Conservation (phyloP, 768 basidiomycete genomes). For the Daedaleopsis sinensis region DNA sequence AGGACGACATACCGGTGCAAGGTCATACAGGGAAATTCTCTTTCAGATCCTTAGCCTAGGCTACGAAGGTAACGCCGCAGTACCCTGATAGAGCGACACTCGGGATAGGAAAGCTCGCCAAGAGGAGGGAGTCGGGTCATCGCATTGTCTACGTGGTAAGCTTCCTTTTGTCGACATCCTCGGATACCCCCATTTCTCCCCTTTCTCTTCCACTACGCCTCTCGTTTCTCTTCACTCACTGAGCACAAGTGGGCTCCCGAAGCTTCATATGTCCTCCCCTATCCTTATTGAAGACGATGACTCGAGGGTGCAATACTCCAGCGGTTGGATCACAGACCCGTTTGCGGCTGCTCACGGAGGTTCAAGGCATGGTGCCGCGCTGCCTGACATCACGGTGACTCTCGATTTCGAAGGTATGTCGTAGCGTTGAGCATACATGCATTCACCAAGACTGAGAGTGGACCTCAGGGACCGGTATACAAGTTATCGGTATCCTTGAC, state of each 20-base stretch:
- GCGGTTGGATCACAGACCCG: not conserved
- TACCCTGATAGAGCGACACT: no score
- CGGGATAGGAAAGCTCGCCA: no score
- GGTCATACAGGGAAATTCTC: no score
- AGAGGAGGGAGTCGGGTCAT: no score
- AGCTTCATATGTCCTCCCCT: not conserved
- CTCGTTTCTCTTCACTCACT: not conserved
- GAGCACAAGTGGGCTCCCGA: not conserved
- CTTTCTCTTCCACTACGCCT: not conserved
- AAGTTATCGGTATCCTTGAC: conserved; percentile 10
- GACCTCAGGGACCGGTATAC: conserved; percentile 10
- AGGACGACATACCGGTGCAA: no score
- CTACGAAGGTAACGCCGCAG: no score
- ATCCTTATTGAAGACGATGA: not conserved
- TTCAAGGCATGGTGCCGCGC: not conserved
- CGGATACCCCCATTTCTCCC: no score
- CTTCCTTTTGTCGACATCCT: no score
- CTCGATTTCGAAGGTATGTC: not conserved
- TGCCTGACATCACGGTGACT: not conserved
- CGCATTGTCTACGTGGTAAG: no score
- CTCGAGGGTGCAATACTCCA: not conserved
- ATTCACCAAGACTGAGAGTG: not conserved
- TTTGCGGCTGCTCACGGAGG: not conserved
- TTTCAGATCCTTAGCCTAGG: no score
- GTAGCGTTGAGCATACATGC: not conserved